These are phyloP conservation scores for Stemphylium vesicarium DNA, from an alignment of 2,329 filamentous ascomycete species.

Conservation along the genomic window DNA sequence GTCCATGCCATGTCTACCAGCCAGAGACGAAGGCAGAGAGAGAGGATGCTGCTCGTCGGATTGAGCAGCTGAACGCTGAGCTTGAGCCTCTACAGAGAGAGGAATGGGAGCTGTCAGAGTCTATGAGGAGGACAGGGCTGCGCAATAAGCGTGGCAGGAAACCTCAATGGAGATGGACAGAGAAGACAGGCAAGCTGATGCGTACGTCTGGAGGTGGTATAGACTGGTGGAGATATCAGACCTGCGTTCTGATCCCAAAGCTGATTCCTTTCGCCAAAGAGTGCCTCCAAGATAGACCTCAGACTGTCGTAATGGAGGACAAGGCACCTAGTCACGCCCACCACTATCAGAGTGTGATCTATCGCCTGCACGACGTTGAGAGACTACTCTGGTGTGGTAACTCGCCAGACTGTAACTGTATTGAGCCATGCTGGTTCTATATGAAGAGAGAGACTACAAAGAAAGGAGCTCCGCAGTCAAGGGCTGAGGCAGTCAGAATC, in stretches of 20 bases:
- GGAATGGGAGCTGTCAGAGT: slow-evolving; percentile 11
- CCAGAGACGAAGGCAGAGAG: slow-evolving; percentile 11
- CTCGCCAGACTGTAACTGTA: no score
- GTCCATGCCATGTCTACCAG: slow-evolving; percentile 11
- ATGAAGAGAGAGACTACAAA: not conserved
- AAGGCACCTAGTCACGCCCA: slow-evolving; percentile 8
- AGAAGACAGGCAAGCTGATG: slow-evolving; percentile 16
- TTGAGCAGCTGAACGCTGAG: slow-evolving; percentile 13
- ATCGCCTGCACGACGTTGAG: slow-evolving; percentile 6
- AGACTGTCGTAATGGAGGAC: slow-evolving; percentile 16
- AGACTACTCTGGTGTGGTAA: slow-evolving; percentile 18
- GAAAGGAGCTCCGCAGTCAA: not conserved
- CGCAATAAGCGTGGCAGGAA: slow-evolving; percentile 8
- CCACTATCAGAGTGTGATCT: slow-evolving; percentile 1
- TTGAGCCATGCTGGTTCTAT: not conserved
- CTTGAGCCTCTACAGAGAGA: slow-evolving; percentile 2
- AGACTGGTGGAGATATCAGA: no score
- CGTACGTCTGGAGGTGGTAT: no score
- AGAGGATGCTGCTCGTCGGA: slow-evolving; percentile 1
- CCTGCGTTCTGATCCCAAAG: no score
- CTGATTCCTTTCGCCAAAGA: no score
- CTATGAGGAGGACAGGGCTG: slow-evolving; percentile 4
- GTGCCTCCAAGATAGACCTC: slow-evolving; percentile 8
- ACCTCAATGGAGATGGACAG: slow-evolving; percentile 13
- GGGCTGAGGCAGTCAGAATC: no score